Evolutionary conservation across 345 rosid species (phyloP), one percentile per base, ranked within the genome.

Genomic region (Linum tenue): DNA sequence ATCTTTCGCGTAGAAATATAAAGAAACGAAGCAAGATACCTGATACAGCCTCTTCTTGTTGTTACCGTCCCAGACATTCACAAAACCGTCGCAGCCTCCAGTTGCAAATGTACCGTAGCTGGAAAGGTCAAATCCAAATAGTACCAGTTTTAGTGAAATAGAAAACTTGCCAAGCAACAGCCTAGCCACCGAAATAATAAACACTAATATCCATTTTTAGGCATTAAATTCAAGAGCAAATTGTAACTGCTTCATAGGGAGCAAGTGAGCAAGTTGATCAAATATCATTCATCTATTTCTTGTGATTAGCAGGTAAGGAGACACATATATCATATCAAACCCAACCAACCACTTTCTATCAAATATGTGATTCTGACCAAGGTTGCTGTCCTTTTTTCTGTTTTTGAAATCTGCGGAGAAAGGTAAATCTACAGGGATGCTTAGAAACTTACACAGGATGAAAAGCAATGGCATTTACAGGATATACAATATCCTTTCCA

Each of bases 41-140:
- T 95, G 99, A 74, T 95, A 91, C 60, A 95, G 87, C 79, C 99
- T 84, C 86, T 91, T 95, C 77, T 95, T 95, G 82, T 95, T 95
- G 86, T 89, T 89, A 36, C 99, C 96, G 67, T 95, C 99, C 99
- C 96, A 95, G 0, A 91, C 91, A 48, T 95, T 91, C 40, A 91
- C 94, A 64, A 85, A 95, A 75, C 99, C 99, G 76, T 95, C 97
- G 76, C 97, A 91, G 8, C 99, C 97, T 70, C 99, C 99, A 8
- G 97, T 91, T 50, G 94, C 99, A 83, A 95, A 95, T 59, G 99
- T 95, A 55, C 99, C 99, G 79, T 95, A 95, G 40, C 97, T 95
- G 83, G 79, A 75, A 22, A 22, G 17, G 48, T 63, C 12, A 37
- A n/a, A 22, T 12, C 37, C n/a, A 5, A 56, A 57, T 48, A 5